Percentiles rank a stretch among this genome's conserved stretches.
phyloP scores from a whole-genome alignment of 2,329 filamentous ascomycete genomes.

The Monosporascus sp. region DNA sequence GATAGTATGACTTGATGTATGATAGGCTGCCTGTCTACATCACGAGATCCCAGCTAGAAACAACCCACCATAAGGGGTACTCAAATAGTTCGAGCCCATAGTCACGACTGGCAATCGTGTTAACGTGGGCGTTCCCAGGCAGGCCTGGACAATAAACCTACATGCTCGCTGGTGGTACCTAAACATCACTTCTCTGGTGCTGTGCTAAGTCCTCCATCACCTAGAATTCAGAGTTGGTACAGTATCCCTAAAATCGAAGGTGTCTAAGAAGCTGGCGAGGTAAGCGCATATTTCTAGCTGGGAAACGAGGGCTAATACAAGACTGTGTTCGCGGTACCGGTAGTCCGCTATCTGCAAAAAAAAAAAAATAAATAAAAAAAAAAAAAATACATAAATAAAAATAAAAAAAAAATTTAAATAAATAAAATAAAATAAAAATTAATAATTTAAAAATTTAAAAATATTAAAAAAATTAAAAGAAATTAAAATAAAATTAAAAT shows the following conservation, averaged over 20 bases:
- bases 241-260: neutral
- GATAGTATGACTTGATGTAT: constrained; percentile 38
- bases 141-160: constrained; percentile 17
- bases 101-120: constrained; percentile 25
- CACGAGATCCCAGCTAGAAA: constrained; percentile 41
- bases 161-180: constrained; percentile 51
- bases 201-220: constrained; percentile 42
- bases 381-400: no score
- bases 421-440: no score
- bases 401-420: no score
- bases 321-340: no score
- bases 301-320: no score
- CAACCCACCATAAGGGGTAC: constrained; percentile 50
- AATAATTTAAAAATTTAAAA: no score
- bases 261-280: neutral
- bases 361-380: no score
- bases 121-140: neutral
- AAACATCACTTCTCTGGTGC: constrained; percentile 46
- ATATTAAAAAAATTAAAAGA: no score
- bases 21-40: constrained; percentile 43
- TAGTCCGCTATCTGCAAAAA: neutral
- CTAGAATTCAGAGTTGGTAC: neutral
- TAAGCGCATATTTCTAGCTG: no score
- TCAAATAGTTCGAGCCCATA: constrained; percentile 46
- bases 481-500: no score